Conservation (phyloP, 768 basidiomycete genomes). For the Lentinus brumalis region DNA sequence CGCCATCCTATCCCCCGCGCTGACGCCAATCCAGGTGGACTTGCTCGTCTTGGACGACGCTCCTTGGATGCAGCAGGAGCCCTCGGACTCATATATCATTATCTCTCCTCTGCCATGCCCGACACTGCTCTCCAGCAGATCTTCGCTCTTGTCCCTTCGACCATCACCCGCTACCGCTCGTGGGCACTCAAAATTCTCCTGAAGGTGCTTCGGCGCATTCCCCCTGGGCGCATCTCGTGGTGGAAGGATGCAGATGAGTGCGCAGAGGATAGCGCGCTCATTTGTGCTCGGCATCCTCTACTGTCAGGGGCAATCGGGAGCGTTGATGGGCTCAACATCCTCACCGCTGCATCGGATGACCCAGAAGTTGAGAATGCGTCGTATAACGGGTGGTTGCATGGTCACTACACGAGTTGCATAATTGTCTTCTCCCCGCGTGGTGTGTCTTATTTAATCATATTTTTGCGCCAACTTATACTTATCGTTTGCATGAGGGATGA, state of each 20-base stretch:
- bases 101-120: conserved; percentile 41
- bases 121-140: conserved; percentile 43
- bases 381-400: too few relatives aligned
- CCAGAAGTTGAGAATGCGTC: too few relatives aligned
- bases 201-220: conserved; percentile 29
- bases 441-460: conserved; percentile 36
- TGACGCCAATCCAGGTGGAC: conserved; percentile 27
- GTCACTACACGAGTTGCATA: too few relatives aligned
- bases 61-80: conserved; percentile 43
- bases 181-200: conserved; percentile 38
- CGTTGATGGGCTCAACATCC: too few relatives aligned
- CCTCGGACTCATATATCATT: conserved; percentile 44
- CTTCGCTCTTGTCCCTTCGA: conserved; percentile 44
- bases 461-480: conserved; percentile 31
- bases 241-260: conserved; percentile 32
- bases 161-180: conserved; percentile 36
- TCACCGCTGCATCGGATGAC: too few relatives aligned
- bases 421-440: too few relatives aligned
- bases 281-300: conserved; percentile 31
- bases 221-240: conserved; percentile 34
- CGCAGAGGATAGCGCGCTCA: conserved; percentile 29
- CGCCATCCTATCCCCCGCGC: conserved; percentile 30
- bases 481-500: conserved; percentile 29
- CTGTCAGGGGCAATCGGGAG: conserved; percentile 42
- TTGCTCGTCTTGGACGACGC: conserved; percentile 26